phyloP scores from a whole-genome alignment of 768 basidiomycete species.

The Crassisporium funariophilum region DNA sequence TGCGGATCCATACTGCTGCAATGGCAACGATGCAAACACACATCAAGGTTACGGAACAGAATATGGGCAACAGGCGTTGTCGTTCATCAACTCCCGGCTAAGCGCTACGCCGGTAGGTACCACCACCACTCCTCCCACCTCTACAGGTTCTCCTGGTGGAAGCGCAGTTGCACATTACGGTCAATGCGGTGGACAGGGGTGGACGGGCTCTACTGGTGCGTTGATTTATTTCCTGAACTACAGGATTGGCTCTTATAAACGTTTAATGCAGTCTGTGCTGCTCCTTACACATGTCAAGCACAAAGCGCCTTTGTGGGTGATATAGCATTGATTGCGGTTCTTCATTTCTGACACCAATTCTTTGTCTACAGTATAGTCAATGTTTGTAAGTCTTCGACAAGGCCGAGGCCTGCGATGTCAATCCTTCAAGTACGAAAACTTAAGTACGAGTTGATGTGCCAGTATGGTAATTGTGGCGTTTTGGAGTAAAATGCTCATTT shows the following conservation, averaged over 20 bases:
- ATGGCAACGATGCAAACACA: conserved; percentile 28
- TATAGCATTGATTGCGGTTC: not conserved
- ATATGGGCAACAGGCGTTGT: conserved; percentile 31
- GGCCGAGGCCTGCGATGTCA: no score
- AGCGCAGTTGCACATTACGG: conserved; percentile 21
- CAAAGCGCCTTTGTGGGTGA: conserved; percentile 13
- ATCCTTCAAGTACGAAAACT: no score
- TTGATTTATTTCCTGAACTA: not conserved
- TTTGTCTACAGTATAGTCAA: conserved; percentile 19
- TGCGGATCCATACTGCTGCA: conserved; percentile 37
- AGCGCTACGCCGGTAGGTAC: conserved; percentile 17
- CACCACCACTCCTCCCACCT: conserved; percentile 8
- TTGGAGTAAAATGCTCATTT: no score
- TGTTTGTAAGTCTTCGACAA: conserved; percentile 20
- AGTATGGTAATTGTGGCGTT: no score
- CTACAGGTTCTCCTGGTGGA: conserved; percentile 7
- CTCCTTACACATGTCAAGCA: conserved; percentile 20
- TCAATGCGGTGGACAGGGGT: conserved; percentile 25
- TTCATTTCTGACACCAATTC: not conserved
- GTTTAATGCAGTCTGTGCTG: conserved; percentile 8
- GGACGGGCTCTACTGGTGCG: conserved; percentile 19
- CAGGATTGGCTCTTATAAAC: not conserved
- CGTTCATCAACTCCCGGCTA: conserved; percentile 31
- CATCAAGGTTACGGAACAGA: conserved; percentile 35
- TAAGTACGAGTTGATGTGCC: no score